Evolutionary conservation across 768 basidiomycete species (phyloP).

Genomic region (Mycena capillaripes): DNA sequence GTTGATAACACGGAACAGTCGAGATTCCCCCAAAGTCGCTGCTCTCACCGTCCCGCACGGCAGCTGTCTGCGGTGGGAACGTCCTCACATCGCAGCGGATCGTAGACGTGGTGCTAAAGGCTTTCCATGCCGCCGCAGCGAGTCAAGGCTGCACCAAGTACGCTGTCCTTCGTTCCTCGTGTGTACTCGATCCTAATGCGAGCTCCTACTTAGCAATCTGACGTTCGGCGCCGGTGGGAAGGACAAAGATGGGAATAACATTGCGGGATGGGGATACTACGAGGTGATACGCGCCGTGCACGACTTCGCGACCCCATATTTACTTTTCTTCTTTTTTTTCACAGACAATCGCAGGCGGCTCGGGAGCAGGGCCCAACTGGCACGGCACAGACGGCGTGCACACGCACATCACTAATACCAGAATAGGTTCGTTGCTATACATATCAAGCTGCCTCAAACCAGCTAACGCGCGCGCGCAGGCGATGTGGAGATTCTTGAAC

Average conservation of each 20-base stretch:
- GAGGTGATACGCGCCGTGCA: constrained; percentile 59
- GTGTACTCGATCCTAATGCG: constrained; percentile 23
- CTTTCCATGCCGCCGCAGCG: constrained; percentile 92
- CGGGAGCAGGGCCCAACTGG: constrained; percentile 91
- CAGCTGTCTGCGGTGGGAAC: constrained; percentile 95
- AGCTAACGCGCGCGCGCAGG: constrained; percentile 42
- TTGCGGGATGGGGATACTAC: constrained; percentile 91
- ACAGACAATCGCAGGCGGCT: constrained; percentile 94
- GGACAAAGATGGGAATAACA: neutral
- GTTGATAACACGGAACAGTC: constrained; percentile 59
- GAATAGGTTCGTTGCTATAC: constrained; percentile 62
- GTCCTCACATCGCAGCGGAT: constrained; percentile 94
- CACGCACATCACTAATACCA: constrained; percentile 93
- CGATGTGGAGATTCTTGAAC: constrained; percentile 93
- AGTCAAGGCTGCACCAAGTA: constrained; percentile 96
- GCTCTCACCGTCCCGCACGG: constrained; percentile 85
- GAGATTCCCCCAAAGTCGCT: constrained; percentile 85
- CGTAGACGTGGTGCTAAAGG: constrained; percentile 93
- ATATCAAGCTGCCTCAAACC: too few species aligned
- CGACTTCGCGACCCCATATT: neutral
- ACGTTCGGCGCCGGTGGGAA: constrained; percentile 65
- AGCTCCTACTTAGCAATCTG: constrained; percentile 74
- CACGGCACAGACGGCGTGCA: constrained; percentile 95
- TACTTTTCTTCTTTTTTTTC: neutral
- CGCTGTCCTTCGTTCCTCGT: constrained; percentile 40